A percentile compares a stretch with the other conserved stretches of the same genome.
These are phyloP conservation scores for Hyaloscypha bicolor DNA, from an alignment of 495 filamentous ascomycete genomes.

Conservation along the genomic window DNA sequence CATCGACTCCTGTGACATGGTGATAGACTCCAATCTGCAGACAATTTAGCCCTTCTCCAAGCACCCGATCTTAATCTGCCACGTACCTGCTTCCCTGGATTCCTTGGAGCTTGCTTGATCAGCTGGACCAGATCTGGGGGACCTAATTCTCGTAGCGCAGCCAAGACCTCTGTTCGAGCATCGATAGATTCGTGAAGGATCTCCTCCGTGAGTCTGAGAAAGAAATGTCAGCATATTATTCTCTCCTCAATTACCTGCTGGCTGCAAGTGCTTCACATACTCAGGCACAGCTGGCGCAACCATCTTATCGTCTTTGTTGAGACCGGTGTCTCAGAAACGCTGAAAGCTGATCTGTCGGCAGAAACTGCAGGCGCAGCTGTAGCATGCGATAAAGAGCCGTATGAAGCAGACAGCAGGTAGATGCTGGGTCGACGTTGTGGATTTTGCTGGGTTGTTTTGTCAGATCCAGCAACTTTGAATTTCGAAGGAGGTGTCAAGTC, in stretches of 20 bases:
- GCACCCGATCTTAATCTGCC: constrained; percentile 1
- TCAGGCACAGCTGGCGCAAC: constrained; percentile 88
- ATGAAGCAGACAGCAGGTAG: background rate
- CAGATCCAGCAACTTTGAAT: background rate
- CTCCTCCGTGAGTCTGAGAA: constrained; percentile 82
- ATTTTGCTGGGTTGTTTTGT: background rate
- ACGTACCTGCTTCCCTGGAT: constrained; percentile 63
- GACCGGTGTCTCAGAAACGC: background rate
- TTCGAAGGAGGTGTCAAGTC: constrained; percentile 12
- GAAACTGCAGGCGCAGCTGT: constrained; percentile 7
- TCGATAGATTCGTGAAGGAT: constrained; percentile 86
- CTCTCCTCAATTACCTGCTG: background rate
- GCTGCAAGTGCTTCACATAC: constrained; percentile 53
- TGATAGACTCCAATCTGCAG: constrained; percentile 87
- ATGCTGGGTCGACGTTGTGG: background rate
- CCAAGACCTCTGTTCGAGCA: constrained; percentile 83
- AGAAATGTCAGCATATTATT: background rate
- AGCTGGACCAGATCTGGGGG: constrained; percentile 96
- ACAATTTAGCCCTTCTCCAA: background rate
- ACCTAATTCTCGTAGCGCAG: constrained; percentile 84
- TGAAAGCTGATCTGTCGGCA: background rate
- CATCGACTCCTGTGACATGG: constrained; percentile 97
- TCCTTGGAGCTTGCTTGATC: constrained; percentile 78
- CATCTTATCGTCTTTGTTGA: constrained; percentile 50
- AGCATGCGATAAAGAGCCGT: constrained; percentile 6